Conservation (phyloP, 1,284 basidiomycete species). For the Athelia psychrophila region DNA sequence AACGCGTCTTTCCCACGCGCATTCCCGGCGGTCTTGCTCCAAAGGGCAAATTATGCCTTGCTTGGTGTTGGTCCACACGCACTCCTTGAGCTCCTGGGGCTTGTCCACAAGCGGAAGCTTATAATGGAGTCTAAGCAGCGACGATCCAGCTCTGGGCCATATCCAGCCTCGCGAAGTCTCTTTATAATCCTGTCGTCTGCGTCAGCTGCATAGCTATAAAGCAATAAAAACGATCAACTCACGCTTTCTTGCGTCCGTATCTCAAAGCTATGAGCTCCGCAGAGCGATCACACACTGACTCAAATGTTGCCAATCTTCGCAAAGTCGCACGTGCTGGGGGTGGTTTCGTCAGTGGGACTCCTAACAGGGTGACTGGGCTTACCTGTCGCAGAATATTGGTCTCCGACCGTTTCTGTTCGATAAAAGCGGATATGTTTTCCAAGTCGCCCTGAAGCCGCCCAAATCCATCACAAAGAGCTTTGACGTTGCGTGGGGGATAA, state of each 20-base stretch:
- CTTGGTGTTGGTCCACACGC: conserved; percentile 1
- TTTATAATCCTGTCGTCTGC: neutral
- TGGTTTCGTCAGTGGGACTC: neutral
- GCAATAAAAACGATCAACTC: neutral
- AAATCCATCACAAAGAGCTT: neutral
- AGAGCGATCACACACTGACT: neutral
- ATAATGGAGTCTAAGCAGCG: neutral
- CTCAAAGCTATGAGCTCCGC: neutral
- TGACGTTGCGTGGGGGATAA: neutral
- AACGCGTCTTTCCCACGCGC: neutral
- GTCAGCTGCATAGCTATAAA: neutral
- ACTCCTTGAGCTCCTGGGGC: conserved; percentile 2
- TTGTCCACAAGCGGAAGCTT: neutral
- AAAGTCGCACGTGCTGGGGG: neutral
- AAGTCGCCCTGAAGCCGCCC: neutral
- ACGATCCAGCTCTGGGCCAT: conserved; percentile 2
- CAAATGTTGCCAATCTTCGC: neutral
- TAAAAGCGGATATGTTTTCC: neutral
- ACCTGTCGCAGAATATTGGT: neutral
- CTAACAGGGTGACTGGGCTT: neutral
- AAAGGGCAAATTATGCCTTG: neutral
- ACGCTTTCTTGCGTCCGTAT: neutral
- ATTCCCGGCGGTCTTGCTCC: neutral
- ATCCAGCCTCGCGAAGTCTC: conserved; percentile 1
- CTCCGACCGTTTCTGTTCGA: neutral